A percentile compares a stretch with the other conserved stretches of the same genome.
Evolutionary conservation across 108 stramenopile species (phyloP).

Genomic region (Cyclotella cryptica): DNA sequence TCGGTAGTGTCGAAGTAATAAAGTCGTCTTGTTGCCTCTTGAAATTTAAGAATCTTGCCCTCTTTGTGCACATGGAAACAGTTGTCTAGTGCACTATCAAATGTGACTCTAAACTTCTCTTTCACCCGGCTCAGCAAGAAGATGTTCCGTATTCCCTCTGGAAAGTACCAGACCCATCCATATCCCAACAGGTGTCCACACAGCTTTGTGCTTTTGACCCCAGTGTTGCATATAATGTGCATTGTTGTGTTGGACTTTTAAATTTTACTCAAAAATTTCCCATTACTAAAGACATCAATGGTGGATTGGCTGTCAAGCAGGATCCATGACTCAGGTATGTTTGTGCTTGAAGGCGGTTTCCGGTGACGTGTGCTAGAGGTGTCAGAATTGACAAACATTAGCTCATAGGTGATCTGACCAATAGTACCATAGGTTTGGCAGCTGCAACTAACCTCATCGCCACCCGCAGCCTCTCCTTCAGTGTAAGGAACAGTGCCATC

Average conservation of each 20-base stretch:
- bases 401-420: not conserved
- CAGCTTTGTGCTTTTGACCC: not conserved
- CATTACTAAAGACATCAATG: slow-evolving; percentile 48
- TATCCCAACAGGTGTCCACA: slow-evolving; percentile 30
- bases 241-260: not conserved
- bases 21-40: no score
- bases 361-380: no score
- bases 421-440: no score
- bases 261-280: slow-evolving; percentile 28
- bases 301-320: slow-evolving; percentile 56
- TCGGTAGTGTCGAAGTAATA: no score
- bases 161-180: no score
- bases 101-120: slow-evolving; percentile 12
- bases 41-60: slow-evolving; percentile 25
- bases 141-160: slow-evolving; percentile 53
- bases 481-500: slow-evolving; percentile 1
- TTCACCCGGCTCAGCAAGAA: slow-evolving; percentile 35
- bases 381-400: not conserved
- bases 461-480: no score
- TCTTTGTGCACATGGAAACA: no score
- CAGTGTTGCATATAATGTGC: slow-evolving; percentile 24
- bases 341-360: not conserved
- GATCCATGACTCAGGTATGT: slow-evolving; percentile 27
- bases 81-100: no score
- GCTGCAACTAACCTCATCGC: no score